Conservation (phyloP, 352 stramenopile genomes). For the Globisporangium alternatum region DNA sequence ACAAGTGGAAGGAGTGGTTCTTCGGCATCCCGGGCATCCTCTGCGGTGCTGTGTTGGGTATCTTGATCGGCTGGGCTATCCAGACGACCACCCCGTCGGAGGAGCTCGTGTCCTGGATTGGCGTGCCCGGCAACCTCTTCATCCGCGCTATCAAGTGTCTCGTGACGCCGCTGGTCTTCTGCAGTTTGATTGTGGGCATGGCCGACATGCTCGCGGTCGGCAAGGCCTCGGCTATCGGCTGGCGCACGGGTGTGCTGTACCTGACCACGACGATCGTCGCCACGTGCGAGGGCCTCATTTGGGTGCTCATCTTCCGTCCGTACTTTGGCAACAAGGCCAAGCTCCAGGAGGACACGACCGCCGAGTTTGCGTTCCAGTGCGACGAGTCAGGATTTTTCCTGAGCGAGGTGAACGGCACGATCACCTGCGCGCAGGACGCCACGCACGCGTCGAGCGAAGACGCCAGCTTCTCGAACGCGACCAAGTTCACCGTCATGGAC, state of each 20-base stretch:
- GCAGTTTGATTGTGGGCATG: conserved; percentile 38
- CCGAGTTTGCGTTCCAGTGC: conserved; percentile 19
- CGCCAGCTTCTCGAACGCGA: conserved; percentile 8
- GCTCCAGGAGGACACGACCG: not conserved
- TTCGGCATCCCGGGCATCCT: conserved; percentile 31
- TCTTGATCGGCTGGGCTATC: conserved; percentile 24
- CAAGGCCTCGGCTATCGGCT: conserved; percentile 30
- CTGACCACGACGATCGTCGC: conserved; percentile 18
- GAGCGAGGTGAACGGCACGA: conserved; percentile 6
- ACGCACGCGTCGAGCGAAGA: conserved; percentile 17
- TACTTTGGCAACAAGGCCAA: conserved; percentile 24
- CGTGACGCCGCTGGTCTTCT: conserved; percentile 47
- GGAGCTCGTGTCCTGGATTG: conserved; percentile 33
- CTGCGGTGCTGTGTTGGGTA: conserved; percentile 20
- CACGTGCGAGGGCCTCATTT: conserved; percentile 14
- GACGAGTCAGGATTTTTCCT: conserved; percentile 21
- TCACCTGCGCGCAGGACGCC: conserved; percentile 16
- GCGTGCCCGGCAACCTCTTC: conserved; percentile 38
- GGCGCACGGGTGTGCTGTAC: conserved; percentile 27
- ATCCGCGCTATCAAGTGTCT: conserved; percentile 44
- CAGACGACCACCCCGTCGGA: conserved; percentile 14
- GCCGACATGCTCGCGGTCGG: conserved; percentile 32
- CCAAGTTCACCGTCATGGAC: conserved; percentile 32
- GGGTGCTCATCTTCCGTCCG: conserved; percentile 32
- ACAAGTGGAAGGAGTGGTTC: conserved; percentile 12